These are phyloP conservation scores for Poa annua DNA, from an alignment of 176 grass and related monocot species.

Conservation along the genomic window DNA sequence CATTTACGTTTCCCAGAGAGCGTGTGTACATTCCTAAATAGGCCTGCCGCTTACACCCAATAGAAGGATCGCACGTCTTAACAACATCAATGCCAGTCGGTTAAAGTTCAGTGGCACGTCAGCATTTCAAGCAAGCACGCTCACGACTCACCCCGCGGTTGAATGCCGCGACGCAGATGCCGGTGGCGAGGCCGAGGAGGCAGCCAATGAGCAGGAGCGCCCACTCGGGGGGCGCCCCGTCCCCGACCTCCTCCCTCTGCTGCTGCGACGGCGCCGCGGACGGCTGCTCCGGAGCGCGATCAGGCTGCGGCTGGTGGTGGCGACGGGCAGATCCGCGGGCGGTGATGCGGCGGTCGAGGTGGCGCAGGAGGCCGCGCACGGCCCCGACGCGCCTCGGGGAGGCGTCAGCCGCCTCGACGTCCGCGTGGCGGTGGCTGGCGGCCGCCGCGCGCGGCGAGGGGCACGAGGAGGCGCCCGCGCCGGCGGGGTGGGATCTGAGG, in stretches of 20 bases:
- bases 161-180: conserved; percentile 93
- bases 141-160: conserved; percentile 92
- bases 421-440: conserved; percentile 15
- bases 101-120: too few species aligned
- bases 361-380: conserved; percentile 73
- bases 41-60: not conserved
- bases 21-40: conserved; percentile 24
- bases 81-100: conserved; percentile 17
- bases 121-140: not conserved
- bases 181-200: conserved; percentile 90
- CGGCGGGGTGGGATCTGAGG: conserved; percentile 41
- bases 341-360: conserved; percentile 70
- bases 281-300: conserved; percentile 35
- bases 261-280: conserved; percentile 25
- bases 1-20: not conserved
- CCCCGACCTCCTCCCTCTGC: conserved; percentile 66
- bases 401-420: conserved; percentile 41
- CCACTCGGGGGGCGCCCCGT: conserved; percentile 91
- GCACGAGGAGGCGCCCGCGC: conserved; percentile 7
- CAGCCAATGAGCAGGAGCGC: conserved; percentile 95
- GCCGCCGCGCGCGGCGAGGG: conserved; percentile 43
- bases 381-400: conserved; percentile 57
- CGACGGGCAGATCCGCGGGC: conserved; percentile 57
- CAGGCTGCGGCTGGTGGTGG: conserved; percentile 36
- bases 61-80: not conserved